phyloP scores from a whole-genome alignment of 2,329 filamentous ascomycete species.

The Xylogone sp. region DNA sequence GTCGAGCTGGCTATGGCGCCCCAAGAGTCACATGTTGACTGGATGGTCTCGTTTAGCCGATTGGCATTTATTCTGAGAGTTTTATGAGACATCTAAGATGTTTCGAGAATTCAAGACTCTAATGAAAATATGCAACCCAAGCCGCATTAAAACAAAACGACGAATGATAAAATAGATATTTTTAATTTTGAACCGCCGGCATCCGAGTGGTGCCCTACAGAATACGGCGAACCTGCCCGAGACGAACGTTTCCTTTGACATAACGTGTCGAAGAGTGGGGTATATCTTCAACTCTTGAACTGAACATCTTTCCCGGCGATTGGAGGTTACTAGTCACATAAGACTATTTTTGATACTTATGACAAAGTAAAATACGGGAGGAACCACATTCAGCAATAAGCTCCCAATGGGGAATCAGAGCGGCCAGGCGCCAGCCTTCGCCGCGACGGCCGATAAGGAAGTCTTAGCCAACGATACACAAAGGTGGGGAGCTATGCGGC shows the following conservation, averaged over 20 bases:
- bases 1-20: conserved; percentile 19
- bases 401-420: neutral
- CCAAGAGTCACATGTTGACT: conserved; percentile 20
- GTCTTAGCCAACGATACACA: neutral
- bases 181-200: neutral
- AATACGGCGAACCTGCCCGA: too few species aligned
- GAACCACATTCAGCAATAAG: neutral
- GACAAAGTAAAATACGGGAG: neutral
- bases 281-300: neutral
- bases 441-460: conserved; percentile 3
- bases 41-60: conserved; percentile 19
- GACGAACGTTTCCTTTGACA: too few species aligned
- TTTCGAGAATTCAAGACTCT: neutral
- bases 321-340: too few species aligned
- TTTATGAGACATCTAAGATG: conserved; percentile 8
- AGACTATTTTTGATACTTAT: neutral
- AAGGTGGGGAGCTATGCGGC: conserved; percentile 3
- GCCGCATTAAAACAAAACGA: neutral
- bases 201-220: too few species aligned
- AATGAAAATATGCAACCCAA: neutral
- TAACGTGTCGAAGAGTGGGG: neutral
- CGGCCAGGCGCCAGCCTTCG: neutral
- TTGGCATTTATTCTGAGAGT: conserved; percentile 16
- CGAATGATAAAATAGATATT: neutral
- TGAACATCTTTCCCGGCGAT: too few species aligned